Evolutionary conservation across 495 filamentous ascomycete species (phyloP).

Genomic region (Aspergillus egyptiacus): DNA sequence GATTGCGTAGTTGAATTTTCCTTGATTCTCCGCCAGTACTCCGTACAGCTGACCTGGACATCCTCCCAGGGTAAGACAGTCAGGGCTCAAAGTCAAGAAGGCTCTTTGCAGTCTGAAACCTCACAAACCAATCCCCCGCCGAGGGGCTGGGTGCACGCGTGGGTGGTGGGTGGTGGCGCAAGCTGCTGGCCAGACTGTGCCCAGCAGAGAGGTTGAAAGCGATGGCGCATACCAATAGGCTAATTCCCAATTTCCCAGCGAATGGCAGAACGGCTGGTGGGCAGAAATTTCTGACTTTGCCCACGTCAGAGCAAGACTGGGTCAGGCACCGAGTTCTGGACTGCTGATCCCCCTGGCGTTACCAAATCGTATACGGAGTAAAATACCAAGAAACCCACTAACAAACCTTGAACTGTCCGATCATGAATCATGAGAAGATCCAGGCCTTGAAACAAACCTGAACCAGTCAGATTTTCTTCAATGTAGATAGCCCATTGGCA

Average conservation of each 20-base stretch:
- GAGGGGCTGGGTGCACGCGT: too few species aligned
- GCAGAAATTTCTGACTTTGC: neutral
- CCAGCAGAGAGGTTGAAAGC: neutral
- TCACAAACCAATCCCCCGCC: neutral
- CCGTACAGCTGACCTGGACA: too few species aligned
- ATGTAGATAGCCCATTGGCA: too few species aligned
- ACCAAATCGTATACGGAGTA: neutral
- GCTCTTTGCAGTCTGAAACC: neutral
- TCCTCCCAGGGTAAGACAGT: neutral
- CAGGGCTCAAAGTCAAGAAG: neutral
- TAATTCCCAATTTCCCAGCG: too few species aligned
- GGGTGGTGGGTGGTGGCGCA: too few species aligned
- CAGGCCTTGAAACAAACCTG: slow-evolving; percentile 6
- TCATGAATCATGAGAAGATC: too few species aligned
- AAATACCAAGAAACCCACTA: slow-evolving; percentile 1
- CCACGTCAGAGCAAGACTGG: slow-evolving; percentile 4
- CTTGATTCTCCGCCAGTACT: too few species aligned
- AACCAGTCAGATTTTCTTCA: slow-evolving; percentile 11
- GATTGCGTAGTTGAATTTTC: neutral
- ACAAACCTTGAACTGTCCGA: slow-evolving; percentile 2
- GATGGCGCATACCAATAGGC: too few species aligned
- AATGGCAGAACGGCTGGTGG: slow-evolving; percentile 2
- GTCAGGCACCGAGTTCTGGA: slow-evolving; percentile 12
- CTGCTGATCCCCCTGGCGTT: slow-evolving; percentile 12
- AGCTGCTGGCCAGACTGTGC: slow-evolving; percentile 1